Base-by-base conservation (phyloP, 148 eudicot genomes). In the Nepenthes mirabilis region DNA sequence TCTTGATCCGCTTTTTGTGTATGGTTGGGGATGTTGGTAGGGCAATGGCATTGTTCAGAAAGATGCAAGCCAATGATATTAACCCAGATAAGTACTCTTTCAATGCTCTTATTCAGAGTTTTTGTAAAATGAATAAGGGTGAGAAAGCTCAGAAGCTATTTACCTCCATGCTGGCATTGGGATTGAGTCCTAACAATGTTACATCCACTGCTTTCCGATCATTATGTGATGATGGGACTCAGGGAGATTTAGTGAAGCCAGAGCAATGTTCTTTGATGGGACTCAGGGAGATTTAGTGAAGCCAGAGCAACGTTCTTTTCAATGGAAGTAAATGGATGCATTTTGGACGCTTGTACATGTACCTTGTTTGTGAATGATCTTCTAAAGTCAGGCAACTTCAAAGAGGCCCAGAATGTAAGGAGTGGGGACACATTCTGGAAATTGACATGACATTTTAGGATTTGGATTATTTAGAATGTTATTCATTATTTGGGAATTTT, bases 21-120 rank as follows among this genome's bases (percentile, higher is more conserved):
- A 61, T 79, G 9, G 58, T 76, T 35, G 98, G 98, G 65, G 82
- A 88, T 76, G 70, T 68, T 63, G 43, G 71, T 64, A 80, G 77
- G 67, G 72, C 96, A 32, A 59, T 74, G 81, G 76, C 57, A 36
- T 67, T 93, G 50, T 59, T 83, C 70, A 82, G 70, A 67, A 82
- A 82, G 67, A 93, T 93, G 98, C 72, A 76, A 71, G 68, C 60
- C 43, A 81, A 80, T 69, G 96, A 91, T 45, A 74, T 83, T 52
- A 66, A 58, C 37, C 95, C 96, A 37, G 96, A 93, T 82, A 59
- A 71, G 43, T 75, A 82, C 71, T 82, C 98, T 33, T 93, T 93
- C 68, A 88, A 84, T 79, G 74, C 89, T 68, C 75, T 93, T 53
- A 86, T 93, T 54, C 88, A 79, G 62, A 79, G 80, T 68, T 83